Evolutionary conservation across 208 protist species (phyloP).

Genomic region (Leishmania lainsoni): DNA sequence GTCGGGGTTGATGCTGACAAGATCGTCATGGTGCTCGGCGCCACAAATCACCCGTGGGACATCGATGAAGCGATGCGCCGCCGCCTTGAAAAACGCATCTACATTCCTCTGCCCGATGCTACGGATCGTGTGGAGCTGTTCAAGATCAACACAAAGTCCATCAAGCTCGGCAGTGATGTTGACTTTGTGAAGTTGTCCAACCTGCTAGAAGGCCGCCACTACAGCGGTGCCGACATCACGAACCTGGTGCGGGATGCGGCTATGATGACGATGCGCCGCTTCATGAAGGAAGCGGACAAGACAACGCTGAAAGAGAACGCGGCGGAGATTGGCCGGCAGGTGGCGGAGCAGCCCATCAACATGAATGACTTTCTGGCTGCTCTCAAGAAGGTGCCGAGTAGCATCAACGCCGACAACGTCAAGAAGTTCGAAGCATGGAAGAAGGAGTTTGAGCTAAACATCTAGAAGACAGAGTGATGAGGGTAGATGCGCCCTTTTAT

Average conservation of each 20-base stretch:
- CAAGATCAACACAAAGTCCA: slow-evolving; percentile 74
- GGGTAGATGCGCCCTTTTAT: background rate
- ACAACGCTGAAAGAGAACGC: slow-evolving; percentile 68
- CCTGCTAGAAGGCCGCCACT: slow-evolving; percentile 82
- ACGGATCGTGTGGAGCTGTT: slow-evolving; percentile 83
- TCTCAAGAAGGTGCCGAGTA: slow-evolving; percentile 85
- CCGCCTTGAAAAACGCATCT: slow-evolving; percentile 93
- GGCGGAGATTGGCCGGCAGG: slow-evolving; percentile 76
- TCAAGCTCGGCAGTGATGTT: slow-evolving; percentile 76
- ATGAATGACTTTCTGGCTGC: slow-evolving; percentile 88
- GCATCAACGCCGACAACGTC: slow-evolving; percentile 84
- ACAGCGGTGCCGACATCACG: slow-evolving; percentile 92
- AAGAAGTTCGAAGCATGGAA: slow-evolving; percentile 91
- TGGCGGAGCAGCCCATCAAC: slow-evolving; percentile 82
- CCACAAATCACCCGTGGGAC: slow-evolving; percentile 93
- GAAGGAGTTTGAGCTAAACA: slow-evolving; percentile 85
- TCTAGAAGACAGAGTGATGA: slow-evolving; percentile 15
- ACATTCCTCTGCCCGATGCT: slow-evolving; percentile 88
- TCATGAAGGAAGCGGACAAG: slow-evolving; percentile 83
- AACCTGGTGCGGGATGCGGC: slow-evolving; percentile 91
- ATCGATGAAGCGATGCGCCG: slow-evolving; percentile 94
- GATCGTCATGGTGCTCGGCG: slow-evolving; percentile 93
- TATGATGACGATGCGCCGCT: slow-evolving; percentile 93
- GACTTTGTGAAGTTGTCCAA: slow-evolving; percentile 78
- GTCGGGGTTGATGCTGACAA: slow-evolving; percentile 77